A percentile compares a stretch with the other conserved stretches of the same genome.
These are phyloP conservation scores for Cichorium intybus DNA, from an alignment of 140 eudicot genomes.

Conservation along the genomic window DNA sequence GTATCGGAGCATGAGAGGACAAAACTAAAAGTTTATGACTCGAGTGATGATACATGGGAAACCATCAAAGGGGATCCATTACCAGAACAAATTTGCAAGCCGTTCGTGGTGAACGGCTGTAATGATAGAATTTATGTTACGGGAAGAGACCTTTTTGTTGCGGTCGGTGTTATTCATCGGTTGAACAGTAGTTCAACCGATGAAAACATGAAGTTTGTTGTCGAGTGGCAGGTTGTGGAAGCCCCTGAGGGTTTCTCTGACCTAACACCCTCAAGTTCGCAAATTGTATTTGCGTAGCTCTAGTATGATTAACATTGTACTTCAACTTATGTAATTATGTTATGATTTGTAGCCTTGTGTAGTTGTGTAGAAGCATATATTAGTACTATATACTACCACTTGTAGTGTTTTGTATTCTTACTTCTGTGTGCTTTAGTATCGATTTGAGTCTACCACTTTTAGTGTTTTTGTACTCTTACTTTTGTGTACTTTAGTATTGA, in stretches of 20 bases:
- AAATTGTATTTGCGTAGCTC: conserved; percentile 62
- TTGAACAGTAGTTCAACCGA: conserved; percentile 3
- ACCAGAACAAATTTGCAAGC: conserved; percentile 86
- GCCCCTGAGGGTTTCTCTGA: conserved; percentile 49
- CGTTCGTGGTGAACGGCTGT: conserved; percentile 60
- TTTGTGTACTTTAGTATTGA: neutral
- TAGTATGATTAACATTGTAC: neutral
- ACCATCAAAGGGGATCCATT: conserved; percentile 60
- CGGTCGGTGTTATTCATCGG: conserved; percentile 52
- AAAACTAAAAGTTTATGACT: conserved; percentile 75
- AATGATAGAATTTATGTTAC: conserved; percentile 56
- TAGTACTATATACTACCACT: neutral
- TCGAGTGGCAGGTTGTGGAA: conserved; percentile 68
- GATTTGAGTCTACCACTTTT: neutral
- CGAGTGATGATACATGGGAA: conserved; percentile 62
- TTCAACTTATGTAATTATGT: conserved; percentile 11
- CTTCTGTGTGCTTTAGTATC: neutral
- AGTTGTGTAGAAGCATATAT: neutral
- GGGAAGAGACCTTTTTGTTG: conserved; percentile 65
- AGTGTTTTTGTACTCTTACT: neutral
- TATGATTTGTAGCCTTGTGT: conserved; percentile 19
- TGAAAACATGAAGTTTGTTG: conserved; percentile 37
- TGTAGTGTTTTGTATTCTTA: neutral
- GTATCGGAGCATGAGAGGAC: conserved; percentile 90
- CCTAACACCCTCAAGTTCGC: conserved; percentile 71